Evolutionary conservation across 129 eudicot genomes (phyloP), one percentile per base, ranked within the genome.

Genomic region (Flaveria sonorensis): DNA sequence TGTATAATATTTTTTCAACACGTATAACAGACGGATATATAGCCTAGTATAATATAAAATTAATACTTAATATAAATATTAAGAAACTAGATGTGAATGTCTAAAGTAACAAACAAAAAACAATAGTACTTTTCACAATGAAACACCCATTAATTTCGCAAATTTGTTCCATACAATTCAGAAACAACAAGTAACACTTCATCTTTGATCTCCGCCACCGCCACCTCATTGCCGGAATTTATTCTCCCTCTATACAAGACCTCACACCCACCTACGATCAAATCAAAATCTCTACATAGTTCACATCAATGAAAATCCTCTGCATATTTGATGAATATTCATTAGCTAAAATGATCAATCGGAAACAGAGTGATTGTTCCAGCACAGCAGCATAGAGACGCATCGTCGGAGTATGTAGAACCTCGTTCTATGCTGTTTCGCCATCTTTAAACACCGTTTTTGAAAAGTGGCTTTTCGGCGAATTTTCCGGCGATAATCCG

Each of bases 361-460:
- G 8, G 75, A 71, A 28, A 71, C 63, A 10, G 75, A 50, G 24
- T 71, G 75, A 59, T 73, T 57, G 55, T 57, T 73, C 77, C 77
- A 73, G 42, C 77, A 73, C 3, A 73, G 55, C 13, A 73, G 68
- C 68, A 73, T 73, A 14, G 77, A 73, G 40, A 73, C 77, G 18
- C 77, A 73, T 73, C 77, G 36, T 4, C 77, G 68, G 51, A 73
- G 77, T 56, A 73, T 73, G 52, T 73, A 73, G 53, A 73, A 57
- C 62, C 77, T 42, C 7, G 77, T 73, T 57, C 77, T 42, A 0
- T 73, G 77, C 28, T 73, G 77, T 20, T 73, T 73, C 68, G 55
- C 77, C 77, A 39, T 73, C 6, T 55, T 73, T 40, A 40, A 39
- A 18, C 77, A 73, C 4, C 77, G 68, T 14, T 40, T 56, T 0